Base-by-base conservation (phyloP, 805 yeast species). In the Sporopachydermia quercuum region DNA sequence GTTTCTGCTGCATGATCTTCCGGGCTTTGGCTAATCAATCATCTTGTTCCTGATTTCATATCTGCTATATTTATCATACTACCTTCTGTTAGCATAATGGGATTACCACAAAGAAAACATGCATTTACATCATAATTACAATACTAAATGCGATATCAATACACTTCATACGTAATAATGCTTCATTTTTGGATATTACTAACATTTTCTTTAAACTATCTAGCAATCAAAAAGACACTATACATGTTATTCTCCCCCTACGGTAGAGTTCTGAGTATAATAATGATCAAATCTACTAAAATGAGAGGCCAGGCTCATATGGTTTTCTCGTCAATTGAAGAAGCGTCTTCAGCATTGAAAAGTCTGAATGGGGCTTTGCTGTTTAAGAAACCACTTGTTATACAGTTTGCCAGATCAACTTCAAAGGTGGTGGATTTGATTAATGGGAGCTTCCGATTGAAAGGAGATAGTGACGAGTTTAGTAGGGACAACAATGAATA, bases 221-320 rank as follows among this genome's bases (percentile, higher is more conserved):
- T 39, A 42, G 66, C 60, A 39, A 51, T 64, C 39, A 47, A 54
- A 37, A 38, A 44, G 16, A 46, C 51, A 15, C 48, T 63, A 36
- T 62, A 61, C 46, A 39, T 57, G 48, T 49, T 62, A 5, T 63
- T 62, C 46, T 49, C 62, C n/a, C 40, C 52, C 3, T 60, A 54
- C 40, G 68, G 68, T 16, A 53, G 47, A 13, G 47, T 63, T 3
- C 35, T 60, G 3, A 58, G 57, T 18, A 40, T 63, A 13, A 57
- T 62, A 16, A 56, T 63, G 3, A 45, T 52, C 42, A 60, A 59
- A 39, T 53, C 61, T 14, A 49, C 54, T 18, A 48, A 47, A 37
- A 61, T 63, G 67, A 48, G 68, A 4, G 68, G 68, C 16, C 69
- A 63, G 30, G 68, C 69, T 2, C 63, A 57, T 38, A 42, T 64